Evolutionary conservation across 768 basidiomycete genomes (phyloP), one percentile per base, ranked within the genome.

Genomic region (Lentinula boryana): DNA sequence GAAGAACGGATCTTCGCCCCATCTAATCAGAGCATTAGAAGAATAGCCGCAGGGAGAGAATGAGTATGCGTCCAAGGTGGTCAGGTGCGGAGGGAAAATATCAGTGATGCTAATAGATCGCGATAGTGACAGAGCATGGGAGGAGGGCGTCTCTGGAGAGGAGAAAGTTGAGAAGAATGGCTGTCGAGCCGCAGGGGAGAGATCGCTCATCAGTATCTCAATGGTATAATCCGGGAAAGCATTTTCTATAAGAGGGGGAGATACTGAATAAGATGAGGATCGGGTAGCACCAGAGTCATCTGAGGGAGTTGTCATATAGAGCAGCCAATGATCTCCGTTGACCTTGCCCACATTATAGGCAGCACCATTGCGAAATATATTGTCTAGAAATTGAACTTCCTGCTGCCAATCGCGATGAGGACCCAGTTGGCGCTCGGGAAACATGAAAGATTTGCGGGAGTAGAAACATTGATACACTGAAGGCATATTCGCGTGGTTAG

Each of bases 391-490:
- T 60, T 86, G 84, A 68, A 98, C 90, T 76, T 99, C 97, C 60
- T 91, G 83, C 62, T 85, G 85, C 97, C 97, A 99, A 68, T 94
- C 91, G 60, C 85, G 80, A 75, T 99, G 97, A 15, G 95, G 95
- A 3, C 94, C 95, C 21, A 78, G 77, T 70, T 99, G 97, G 23
- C 91, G 86, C 72, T 99, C 97, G 7, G 97, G 97, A 74, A 98
- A 99, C 91, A 98, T 98, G 84, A 98, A 99, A 6, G 91, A 89
- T 75, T 98, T 99, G 66, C 96, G 88, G 44, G 95, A 97, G 77
- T 98, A 99, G 80, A 98, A 99, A 74, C 91, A 94, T 63, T 93
- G 85, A 73, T 93, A 84, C 35, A 98, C 92, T 36, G 82, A 79
- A 27, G 77, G 77, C 62, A 93, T 74, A 54, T 82, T 79, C 10